Evolutionary conservation across 257 asterid species (phyloP).

Genomic region (Fraxinus cuspidata): DNA sequence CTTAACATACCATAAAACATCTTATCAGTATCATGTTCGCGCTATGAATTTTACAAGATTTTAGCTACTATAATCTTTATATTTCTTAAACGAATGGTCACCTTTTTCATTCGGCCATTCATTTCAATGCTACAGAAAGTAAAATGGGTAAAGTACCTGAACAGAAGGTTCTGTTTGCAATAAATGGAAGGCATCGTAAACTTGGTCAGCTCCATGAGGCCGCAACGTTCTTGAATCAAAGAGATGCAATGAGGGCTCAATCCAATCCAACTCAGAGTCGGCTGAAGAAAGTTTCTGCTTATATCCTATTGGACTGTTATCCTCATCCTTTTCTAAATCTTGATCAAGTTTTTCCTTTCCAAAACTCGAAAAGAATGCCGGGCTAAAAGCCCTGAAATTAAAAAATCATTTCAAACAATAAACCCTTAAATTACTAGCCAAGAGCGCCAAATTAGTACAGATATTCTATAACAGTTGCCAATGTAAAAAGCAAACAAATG

Average conservation of each 20-base stretch:
- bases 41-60: not conserved
- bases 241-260: constrained; percentile 49
- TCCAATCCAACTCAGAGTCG: constrained; percentile 51
- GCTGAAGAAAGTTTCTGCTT: constrained; percentile 18
- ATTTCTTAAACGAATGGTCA: too few relatives aligned
- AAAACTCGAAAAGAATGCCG: constrained; percentile 19
- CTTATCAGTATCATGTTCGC: not conserved
- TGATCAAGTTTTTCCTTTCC: constrained; percentile 17
- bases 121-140: not conserved
- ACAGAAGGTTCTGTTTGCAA: constrained; percentile 67
- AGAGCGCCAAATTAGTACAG: not conserved
- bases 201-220: constrained; percentile 43
- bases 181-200: constrained; percentile 56
- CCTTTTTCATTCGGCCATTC: not conserved
- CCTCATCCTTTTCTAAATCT: constrained; percentile 27
- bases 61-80: not conserved
- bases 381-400: constrained; percentile 43
- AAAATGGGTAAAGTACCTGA: constrained; percentile 43
- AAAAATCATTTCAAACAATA: constrained; percentile 10
- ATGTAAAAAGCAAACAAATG: too few relatives aligned
- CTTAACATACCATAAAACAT: too few relatives aligned
- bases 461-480: not conserved
- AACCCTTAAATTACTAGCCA: not conserved
- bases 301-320: constrained; percentile 24
- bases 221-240: constrained; percentile 32